Percentiles rank a stretch among this genome's conserved stretches.
phyloP scores from a whole-genome alignment of 345 rosid genomes.

The Salix dunnii region DNA sequence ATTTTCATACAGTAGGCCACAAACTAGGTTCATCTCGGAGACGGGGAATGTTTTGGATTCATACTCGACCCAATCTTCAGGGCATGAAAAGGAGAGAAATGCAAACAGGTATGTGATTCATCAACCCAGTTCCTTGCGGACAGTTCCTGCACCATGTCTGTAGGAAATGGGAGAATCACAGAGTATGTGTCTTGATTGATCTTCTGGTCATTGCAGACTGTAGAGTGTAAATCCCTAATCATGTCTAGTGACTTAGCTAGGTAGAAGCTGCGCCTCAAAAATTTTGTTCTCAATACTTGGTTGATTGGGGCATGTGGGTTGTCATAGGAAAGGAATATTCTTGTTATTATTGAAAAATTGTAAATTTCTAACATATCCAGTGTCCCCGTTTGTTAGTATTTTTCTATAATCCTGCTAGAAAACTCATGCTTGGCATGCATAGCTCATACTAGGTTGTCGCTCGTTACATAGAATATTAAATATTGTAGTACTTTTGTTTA shows the following conservation, averaged over 20 bases:
- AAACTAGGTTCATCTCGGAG: constrained; percentile 47
- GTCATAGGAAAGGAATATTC: constrained; percentile 17
- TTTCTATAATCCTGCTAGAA: neutral
- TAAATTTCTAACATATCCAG: constrained; percentile 9
- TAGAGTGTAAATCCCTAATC: constrained; percentile 27
- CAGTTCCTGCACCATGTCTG: constrained; percentile 29
- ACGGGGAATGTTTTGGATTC: constrained; percentile 42
- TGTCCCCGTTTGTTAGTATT: neutral
- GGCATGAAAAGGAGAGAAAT: constrained; percentile 18
- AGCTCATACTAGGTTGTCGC: neutral
- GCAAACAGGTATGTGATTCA: constrained; percentile 20
- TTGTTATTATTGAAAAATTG: constrained; percentile 16
- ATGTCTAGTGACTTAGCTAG: constrained; percentile 22
- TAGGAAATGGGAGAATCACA: constrained; percentile 41
- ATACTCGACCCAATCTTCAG: constrained; percentile 21
- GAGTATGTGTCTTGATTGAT: constrained; percentile 35
- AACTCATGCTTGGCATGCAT: neutral
- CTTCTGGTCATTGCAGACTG: constrained; percentile 31
- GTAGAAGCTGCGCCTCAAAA: constrained; percentile 24
- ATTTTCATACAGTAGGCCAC: constrained; percentile 44
- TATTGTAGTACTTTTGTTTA: too few relatives aligned
- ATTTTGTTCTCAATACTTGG: constrained; percentile 31
- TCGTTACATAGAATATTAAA: too few relatives aligned
- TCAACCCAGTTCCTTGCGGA: constrained; percentile 22
- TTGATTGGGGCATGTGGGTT: constrained; percentile 30